Conservation (phyloP, 352 stramenopile species). For the Globisporangium solare region DNA sequence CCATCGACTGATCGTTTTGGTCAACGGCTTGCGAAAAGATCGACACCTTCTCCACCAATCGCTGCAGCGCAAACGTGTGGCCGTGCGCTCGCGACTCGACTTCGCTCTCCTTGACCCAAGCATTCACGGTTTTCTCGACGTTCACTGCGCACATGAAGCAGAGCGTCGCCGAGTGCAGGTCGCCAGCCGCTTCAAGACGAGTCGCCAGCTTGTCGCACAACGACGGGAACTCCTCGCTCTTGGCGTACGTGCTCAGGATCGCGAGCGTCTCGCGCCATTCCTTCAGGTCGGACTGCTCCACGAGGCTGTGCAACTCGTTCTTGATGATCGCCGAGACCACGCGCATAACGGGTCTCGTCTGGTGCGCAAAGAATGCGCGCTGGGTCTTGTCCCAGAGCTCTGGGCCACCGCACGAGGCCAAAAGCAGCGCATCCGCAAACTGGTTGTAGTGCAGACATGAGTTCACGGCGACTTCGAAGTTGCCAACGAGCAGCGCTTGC, state of each 20-base stretch:
- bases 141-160: slow-evolving; percentile 98
- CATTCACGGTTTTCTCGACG: slow-evolving; percentile 80
- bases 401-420: slow-evolving; percentile 90
- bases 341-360: slow-evolving; percentile 91
- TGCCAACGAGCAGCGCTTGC: slow-evolving; percentile 95
- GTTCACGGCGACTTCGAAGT: slow-evolving; percentile 98
- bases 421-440: slow-evolving; percentile 94
- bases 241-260: slow-evolving; percentile 96
- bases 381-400: slow-evolving; percentile 97
- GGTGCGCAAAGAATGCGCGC: slow-evolving; percentile 90
- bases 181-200: slow-evolving; percentile 87
- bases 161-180: slow-evolving; percentile 90
- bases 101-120: slow-evolving; percentile 90
- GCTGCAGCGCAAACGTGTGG: slow-evolving; percentile 87
- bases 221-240: slow-evolving; percentile 94
- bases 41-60: slow-evolving; percentile 96
- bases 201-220: slow-evolving; percentile 94
- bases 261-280: slow-evolving; percentile 97
- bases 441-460: slow-evolving; percentile 95
- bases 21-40: slow-evolving; percentile 90
- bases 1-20: slow-evolving; percentile 81
- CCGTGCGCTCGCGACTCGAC: slow-evolving; percentile 60
- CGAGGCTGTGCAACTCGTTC: slow-evolving; percentile 83
- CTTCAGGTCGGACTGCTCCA: slow-evolving; percentile 86
- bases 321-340: slow-evolving; percentile 96